These are phyloP conservation scores for Paratrimastix pyriformis DNA, from an alignment of 78 protist species.

Conservation along the genomic window DNA sequence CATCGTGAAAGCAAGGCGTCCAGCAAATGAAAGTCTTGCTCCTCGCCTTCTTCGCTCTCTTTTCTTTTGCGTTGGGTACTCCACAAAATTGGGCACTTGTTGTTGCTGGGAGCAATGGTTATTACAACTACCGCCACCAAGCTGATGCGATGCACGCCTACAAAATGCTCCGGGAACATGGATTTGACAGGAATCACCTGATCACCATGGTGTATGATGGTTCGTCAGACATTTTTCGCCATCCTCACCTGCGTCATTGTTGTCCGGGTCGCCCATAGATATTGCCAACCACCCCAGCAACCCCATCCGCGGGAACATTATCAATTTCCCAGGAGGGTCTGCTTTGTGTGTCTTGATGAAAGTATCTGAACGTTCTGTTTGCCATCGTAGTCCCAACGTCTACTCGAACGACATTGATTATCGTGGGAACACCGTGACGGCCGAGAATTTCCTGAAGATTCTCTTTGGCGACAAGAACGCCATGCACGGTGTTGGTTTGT, in stretches of 20 bases:
- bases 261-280: not conserved
- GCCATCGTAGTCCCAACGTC: no score
- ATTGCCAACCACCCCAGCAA: not conserved
- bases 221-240: not conserved
- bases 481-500: no score
- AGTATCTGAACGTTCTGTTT: no score
- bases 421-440: constrained; percentile 7
- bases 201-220: not conserved
- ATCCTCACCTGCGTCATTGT: not conserved
- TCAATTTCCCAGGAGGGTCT: constrained; percentile 22
- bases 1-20: no score
- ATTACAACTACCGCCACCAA: constrained; percentile 49
- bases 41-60: no score
- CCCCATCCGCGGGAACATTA: constrained; percentile 20
- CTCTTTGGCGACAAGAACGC: constrained; percentile 8
- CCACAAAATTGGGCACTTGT: constrained; percentile 34
- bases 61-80: no score
- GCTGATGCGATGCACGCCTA: constrained; percentile 33
- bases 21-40: no score
- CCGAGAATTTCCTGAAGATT: constrained; percentile 7
- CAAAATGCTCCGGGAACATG: constrained; percentile 2
- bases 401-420: constrained; percentile 19
- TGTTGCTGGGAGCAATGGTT: constrained; percentile 41
- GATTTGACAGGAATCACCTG: not conserved
- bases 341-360: no score